Percentiles rank a stretch among this genome's conserved stretches.
Conservation (phyloP, 2,329 filamentous ascomycete species). For the Fusarium concolor region DNA sequence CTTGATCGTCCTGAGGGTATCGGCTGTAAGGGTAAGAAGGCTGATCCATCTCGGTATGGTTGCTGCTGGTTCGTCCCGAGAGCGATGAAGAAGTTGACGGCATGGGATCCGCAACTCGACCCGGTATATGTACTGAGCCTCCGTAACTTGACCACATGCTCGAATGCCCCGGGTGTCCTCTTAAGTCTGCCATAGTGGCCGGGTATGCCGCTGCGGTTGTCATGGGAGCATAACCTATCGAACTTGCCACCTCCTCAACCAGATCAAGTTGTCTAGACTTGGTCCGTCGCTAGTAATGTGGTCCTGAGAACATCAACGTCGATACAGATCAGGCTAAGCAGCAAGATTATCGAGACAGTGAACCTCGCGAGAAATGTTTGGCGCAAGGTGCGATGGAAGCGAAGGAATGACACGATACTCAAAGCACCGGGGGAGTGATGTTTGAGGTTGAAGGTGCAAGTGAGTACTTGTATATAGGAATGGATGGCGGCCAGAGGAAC, state of each 20-base stretch:
- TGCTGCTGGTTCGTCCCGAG: conserved; percentile 62
- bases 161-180: conserved; percentile 68
- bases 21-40: conserved; percentile 64
- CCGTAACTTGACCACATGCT: conserved; percentile 70
- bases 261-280: conserved; percentile 40
- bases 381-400: conserved; percentile 27
- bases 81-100: conserved; percentile 60
- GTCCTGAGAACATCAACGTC: conserved; percentile 40
- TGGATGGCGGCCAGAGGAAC: conserved; percentile 54
- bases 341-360: conserved; percentile 17
- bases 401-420: conserved; percentile 30
- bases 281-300: conserved; percentile 41
- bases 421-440: conserved; percentile 39
- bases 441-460: conserved; percentile 57
- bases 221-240: conserved; percentile 65
- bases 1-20: conserved; percentile 66
- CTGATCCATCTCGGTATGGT: conserved; percentile 63
- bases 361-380: conserved; percentile 27
- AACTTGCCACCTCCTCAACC: conserved; percentile 41
- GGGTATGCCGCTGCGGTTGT: conserved; percentile 71
- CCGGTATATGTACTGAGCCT: conserved; percentile 64
- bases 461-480: conserved; percentile 61
- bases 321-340: conserved; percentile 19
- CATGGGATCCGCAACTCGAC: conserved; percentile 63
- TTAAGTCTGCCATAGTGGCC: conserved; percentile 72